These are phyloP conservation scores for Chytriomyces hyalinus DNA, from an alignment of 192 early-diverging fungal genomes.

Conservation along the genomic window DNA sequence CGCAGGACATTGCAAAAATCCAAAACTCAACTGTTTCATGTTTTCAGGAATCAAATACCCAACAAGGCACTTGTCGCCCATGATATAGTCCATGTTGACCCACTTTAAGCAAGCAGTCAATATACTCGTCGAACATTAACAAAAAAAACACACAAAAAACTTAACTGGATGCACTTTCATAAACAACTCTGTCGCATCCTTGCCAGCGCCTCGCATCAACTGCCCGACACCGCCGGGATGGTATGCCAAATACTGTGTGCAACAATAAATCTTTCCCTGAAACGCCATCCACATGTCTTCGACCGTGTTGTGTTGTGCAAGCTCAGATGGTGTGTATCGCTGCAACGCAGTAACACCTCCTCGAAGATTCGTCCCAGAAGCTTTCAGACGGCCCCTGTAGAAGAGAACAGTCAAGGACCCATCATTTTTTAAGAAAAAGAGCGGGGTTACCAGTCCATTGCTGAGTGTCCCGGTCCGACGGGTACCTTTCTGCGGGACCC, in stretches of 20 bases:
- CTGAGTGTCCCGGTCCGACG: conserved; percentile 85
- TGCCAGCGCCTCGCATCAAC: conserved; percentile 75
- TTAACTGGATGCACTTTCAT: conserved; percentile 72
- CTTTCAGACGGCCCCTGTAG: conserved; percentile 91
- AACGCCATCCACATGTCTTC: conserved; percentile 91
- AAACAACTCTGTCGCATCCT: conserved; percentile 90
- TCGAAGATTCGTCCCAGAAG: conserved; percentile 72
- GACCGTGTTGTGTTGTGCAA: conserved; percentile 74
- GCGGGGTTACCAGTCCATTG: conserved; percentile 34
- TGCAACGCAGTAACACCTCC: conserved; percentile 62
- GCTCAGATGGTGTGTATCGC: conserved; percentile 73
- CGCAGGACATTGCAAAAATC: neutral
- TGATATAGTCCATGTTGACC: conserved; percentile 87
- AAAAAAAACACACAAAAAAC: conserved; percentile 4
- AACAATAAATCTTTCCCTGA: conserved; percentile 89
- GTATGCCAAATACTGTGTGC: conserved; percentile 86
- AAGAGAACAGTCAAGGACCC: conserved; percentile 44
- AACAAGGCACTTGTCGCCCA: conserved; percentile 81
- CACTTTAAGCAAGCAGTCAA: conserved; percentile 51
- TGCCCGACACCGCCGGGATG: conserved; percentile 83
- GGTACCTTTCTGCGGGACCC: conserved; percentile 72
- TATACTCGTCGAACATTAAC: neutral
- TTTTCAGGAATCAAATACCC: conserved; percentile 53
- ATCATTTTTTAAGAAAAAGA: too few relatives aligned
- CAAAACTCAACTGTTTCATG: neutral